phyloP scores from a whole-genome alignment of 768 basidiomycete genomes.

The Mycena polygramma region DNA sequence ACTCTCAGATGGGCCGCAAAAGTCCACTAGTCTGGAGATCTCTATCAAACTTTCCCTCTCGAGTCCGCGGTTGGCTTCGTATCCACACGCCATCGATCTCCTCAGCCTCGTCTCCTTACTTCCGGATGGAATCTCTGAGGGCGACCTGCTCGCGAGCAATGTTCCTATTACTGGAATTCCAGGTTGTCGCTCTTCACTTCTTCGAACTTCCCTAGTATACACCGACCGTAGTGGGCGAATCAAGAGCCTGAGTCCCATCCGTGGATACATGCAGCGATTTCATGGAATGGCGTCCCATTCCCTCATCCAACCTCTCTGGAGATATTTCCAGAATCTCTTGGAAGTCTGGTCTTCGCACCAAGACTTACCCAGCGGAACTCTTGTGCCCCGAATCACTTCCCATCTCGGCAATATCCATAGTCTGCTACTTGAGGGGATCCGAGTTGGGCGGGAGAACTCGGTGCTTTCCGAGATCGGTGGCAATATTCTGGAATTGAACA shows the following conservation, averaged over 20 bases:
- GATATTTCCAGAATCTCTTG: not conserved
- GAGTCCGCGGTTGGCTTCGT: not conserved
- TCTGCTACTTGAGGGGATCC: not conserved
- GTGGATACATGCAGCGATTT: constrained; percentile 1
- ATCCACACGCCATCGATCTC: constrained; percentile 5
- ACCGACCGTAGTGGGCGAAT: not conserved
- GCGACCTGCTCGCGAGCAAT: not conserved
- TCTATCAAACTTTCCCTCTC: not conserved
- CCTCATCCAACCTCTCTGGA: constrained; percentile 5
- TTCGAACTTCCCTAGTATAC: constrained; percentile 7
- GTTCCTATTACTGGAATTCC: constrained; percentile 7
- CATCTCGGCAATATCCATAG: constrained; percentile 11
- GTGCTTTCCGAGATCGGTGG: not conserved
- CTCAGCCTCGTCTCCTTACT: constrained; percentile 1
- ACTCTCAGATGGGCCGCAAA: not conserved
- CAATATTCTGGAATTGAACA: constrained; percentile 4
- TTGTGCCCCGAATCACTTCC: not conserved
- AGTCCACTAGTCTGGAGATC: not conserved
- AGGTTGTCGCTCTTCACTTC: not conserved
- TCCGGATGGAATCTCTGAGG: constrained; percentile 1
- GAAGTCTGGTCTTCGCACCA: not conserved
- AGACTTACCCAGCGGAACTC: not conserved
- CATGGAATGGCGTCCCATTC: not conserved
- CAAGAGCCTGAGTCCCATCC: constrained; percentile 8
- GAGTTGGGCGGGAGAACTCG: not conserved